phyloP scores from a whole-genome alignment of 2,329 filamentous ascomycete species.

The Grosmannia clavigera region DNA sequence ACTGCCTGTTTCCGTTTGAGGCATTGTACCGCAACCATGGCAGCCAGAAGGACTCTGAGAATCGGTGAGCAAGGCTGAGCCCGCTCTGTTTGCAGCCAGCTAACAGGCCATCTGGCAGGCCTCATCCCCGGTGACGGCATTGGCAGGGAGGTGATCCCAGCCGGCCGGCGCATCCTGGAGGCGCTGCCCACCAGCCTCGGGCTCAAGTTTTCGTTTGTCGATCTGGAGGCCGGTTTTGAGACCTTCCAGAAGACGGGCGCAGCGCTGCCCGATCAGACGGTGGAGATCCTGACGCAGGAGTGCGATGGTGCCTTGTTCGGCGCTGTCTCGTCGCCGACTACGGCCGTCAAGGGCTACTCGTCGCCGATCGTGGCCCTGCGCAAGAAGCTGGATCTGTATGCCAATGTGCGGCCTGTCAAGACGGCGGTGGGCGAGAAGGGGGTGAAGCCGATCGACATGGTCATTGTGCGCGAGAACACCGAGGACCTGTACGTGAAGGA shows the following conservation, averaged over 20 bases:
- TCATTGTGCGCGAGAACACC: constrained; percentile 97
- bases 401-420: constrained; percentile 95
- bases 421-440: constrained; percentile 53
- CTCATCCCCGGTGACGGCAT: constrained; percentile 98
- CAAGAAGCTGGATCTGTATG: constrained; percentile 89
- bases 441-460: constrained; percentile 74
- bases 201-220: constrained; percentile 86
- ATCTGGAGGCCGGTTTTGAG: constrained; percentile 87
- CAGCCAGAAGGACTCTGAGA: constrained; percentile 45
- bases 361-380: constrained; percentile 93
- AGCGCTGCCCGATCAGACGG: constrained; percentile 81
- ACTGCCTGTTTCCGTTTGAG: neutral
- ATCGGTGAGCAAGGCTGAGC: constrained; percentile 41
- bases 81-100: neutral
- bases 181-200: constrained; percentile 82
- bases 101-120: constrained; percentile 35
- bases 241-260: constrained; percentile 83
- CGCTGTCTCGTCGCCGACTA: constrained; percentile 84
- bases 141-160: constrained; percentile 94
- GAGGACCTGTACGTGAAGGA: constrained; percentile 98
- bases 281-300: constrained; percentile 76
- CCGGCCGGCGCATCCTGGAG: constrained; percentile 83
- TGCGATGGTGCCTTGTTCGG: constrained; percentile 96
- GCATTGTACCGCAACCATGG: constrained; percentile 34
- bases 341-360: constrained; percentile 86